Evolutionary conservation across 1,284 basidiomycete genomes (phyloP), one percentile per base, ranked within the genome.

Genomic region (Ustilago tritici): DNA sequence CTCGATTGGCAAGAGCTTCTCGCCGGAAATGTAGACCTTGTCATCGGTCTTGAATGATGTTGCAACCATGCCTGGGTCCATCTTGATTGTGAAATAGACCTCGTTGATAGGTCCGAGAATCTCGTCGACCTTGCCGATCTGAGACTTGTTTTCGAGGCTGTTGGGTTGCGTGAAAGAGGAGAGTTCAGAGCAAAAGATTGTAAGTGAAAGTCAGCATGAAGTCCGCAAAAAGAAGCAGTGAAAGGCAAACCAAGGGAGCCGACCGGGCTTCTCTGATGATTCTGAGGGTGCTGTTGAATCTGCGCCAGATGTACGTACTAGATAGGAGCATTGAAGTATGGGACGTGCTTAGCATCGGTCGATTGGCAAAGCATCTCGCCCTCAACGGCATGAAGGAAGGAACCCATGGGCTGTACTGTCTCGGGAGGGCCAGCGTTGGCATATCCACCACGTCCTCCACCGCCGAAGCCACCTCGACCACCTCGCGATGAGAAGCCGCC

Each of bases 271-370:
- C 43, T n/a, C 43, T 19, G 1, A 46, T 1, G 0, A 46, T 19
- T 1, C 11, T 6, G n/a, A 9, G 4, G 43, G 19, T 46, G 43
- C 43, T 15, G 17, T 46, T 19, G 4, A 46, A 8, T 19, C n/a
- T 46, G 6, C 6, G n/a, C 43, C 6, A 7, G 23, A 19, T n/a
- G n/a, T 50, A 79, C 83, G 50, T 73, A 84, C 81, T 98, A 99
- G 86, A 99, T 97, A 61, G 97, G 96, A 0, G 97, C 96, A 87
- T 99, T 99, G 90, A 99, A 99, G 88, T 97, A 97, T 0, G 97
- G 97, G 15, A 99, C 87, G 81, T 87, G 82, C 67, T 81, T 70
- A 10, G 73, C 88, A 86, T 95, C 91, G 41, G 91, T 88, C 12
- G 95, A 94, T 11, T 92, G 89, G 88, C 97, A 99, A 65, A 99